Percentiles rank a stretch among this genome's conserved stretches.
Evolutionary conservation across 305 asterid genomes (phyloP).

Genomic region (Rubia peregrina): DNA sequence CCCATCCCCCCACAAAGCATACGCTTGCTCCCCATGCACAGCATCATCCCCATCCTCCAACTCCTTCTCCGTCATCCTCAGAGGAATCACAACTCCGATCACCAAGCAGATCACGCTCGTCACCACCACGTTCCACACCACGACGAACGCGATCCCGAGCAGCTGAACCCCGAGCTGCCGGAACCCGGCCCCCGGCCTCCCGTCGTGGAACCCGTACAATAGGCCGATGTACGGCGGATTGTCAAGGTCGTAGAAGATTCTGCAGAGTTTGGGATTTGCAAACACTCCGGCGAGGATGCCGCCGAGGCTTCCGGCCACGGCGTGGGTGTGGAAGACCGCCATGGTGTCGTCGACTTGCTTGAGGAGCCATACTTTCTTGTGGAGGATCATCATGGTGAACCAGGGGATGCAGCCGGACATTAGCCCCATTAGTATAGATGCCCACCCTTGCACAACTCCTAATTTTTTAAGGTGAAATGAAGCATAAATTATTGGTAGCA

Average conservation of each 20-base stretch:
- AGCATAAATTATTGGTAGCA: too few species aligned
- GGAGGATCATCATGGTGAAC: constrained; percentile 52
- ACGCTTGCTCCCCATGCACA: constrained; percentile 72
- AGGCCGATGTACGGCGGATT: constrained; percentile 41
- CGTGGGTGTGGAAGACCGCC: constrained; percentile 81
- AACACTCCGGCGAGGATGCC: constrained; percentile 61
- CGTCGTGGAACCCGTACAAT: constrained; percentile 44
- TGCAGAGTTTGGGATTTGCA: constrained; percentile 51
- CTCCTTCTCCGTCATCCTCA: constrained; percentile 49
- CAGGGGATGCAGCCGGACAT: constrained; percentile 48
- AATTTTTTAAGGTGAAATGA: constrained; percentile 11
- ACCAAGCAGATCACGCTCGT: constrained; percentile 51
- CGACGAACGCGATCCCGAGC: constrained; percentile 41
- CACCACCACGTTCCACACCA: constrained; percentile 30
- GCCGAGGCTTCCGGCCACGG: constrained; percentile 66
- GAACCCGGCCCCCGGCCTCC: constrained; percentile 31
- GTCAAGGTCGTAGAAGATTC: constrained; percentile 34
- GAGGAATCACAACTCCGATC: constrained; percentile 42
- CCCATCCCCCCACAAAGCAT: constrained; percentile 77
- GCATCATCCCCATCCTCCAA: constrained; percentile 53
- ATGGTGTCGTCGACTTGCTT: constrained; percentile 63
- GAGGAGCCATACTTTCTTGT: constrained; percentile 41
- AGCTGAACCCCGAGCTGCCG: constrained; percentile 54
- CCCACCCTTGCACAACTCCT: constrained; percentile 59
- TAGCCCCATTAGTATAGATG: constrained; percentile 49